Percentiles rank a stretch among this genome's conserved stretches.
Conservation (phyloP, 257 asterid genomes). For the Ehretia macrophylla region DNA sequence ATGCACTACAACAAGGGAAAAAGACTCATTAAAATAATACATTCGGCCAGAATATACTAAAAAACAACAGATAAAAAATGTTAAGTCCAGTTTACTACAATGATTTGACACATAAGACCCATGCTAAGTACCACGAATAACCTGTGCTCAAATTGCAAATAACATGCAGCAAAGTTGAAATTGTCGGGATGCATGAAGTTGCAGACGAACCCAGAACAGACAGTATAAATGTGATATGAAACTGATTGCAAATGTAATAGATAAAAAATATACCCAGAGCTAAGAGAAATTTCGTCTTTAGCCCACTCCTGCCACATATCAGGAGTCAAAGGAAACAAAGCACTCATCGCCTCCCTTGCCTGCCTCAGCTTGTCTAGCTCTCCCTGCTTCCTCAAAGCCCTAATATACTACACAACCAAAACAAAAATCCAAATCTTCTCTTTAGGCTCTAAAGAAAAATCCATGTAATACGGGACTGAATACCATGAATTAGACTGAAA, state of each 20-base stretch:
- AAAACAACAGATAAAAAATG: too few relatives aligned
- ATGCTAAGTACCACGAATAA: too few relatives aligned
- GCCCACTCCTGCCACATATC: constrained; percentile 97
- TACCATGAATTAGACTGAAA: not conserved
- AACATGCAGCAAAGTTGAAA: too few relatives aligned
- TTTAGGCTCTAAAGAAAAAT: not conserved
- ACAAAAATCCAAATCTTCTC: constrained; percentile 2
- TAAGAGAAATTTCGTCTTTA: constrained; percentile 66
- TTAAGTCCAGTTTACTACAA: too few relatives aligned
- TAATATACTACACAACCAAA: constrained; percentile 52
- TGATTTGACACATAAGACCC: too few relatives aligned
- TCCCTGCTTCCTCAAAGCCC: constrained; percentile 78
- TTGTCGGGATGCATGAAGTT: not conserved
- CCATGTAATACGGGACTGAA: not conserved
- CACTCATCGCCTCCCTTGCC: constrained; percentile 90
- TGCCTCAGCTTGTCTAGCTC: constrained; percentile 73
- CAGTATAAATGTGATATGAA: not conserved
- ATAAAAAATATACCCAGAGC: constrained; percentile 45
- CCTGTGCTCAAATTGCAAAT: too few relatives aligned
- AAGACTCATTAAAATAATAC: too few relatives aligned
- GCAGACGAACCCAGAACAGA: not conserved
- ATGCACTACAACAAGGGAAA: too few relatives aligned
- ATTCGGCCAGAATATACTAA: too few relatives aligned
- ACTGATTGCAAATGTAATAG: not conserved
- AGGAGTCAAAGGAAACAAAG: constrained; percentile 69